These are phyloP conservation scores for Jamesozyma spencerorum DNA, from an alignment of 805 yeast genomes.

Conservation along the genomic window DNA sequence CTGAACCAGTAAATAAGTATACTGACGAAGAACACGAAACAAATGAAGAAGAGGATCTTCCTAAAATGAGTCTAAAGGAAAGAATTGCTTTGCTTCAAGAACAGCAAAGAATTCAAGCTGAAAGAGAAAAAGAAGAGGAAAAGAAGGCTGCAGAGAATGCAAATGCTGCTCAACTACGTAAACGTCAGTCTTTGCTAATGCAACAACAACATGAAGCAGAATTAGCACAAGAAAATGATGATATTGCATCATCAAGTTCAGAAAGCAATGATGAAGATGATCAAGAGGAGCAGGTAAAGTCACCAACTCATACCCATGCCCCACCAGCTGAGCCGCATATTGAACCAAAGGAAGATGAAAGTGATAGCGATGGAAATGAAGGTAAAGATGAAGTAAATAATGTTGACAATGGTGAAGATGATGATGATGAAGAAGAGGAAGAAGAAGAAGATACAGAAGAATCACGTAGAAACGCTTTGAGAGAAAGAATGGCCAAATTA, in stretches of 20 bases:
- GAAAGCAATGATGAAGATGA: not conserved
- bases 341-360: not conserved
- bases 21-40: slow-evolving; percentile 5
- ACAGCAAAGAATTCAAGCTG: slow-evolving; percentile 72
- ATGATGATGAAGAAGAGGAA: slow-evolving; percentile 41
- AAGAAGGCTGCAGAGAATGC: slow-evolving; percentile 1
- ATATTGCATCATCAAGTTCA: too few relatives aligned
- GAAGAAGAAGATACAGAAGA: slow-evolving; percentile 70
- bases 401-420: slow-evolving; percentile 33
- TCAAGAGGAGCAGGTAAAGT: not conserved
- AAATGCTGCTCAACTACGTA: not conserved
- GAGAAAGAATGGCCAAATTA: slow-evolving; percentile 93
- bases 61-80: slow-evolving; percentile 76
- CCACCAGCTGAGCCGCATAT: not conserved
- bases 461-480: slow-evolving; percentile 60
- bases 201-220: not conserved
- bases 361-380: slow-evolving; percentile 4
- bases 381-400: slow-evolving; percentile 21
- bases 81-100: slow-evolving; percentile 77
- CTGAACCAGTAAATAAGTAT: slow-evolving; percentile 6
- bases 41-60: slow-evolving; percentile 42
- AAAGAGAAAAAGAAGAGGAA: slow-evolving; percentile 53
- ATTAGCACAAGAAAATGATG: not conserved
- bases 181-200: not conserved
- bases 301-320: not conserved